Evolutionary conservation across 1,284 basidiomycete species (phyloP), one percentile per base, ranked within the genome.

Genomic region (Cutaneotrichosporon mucoides): DNA sequence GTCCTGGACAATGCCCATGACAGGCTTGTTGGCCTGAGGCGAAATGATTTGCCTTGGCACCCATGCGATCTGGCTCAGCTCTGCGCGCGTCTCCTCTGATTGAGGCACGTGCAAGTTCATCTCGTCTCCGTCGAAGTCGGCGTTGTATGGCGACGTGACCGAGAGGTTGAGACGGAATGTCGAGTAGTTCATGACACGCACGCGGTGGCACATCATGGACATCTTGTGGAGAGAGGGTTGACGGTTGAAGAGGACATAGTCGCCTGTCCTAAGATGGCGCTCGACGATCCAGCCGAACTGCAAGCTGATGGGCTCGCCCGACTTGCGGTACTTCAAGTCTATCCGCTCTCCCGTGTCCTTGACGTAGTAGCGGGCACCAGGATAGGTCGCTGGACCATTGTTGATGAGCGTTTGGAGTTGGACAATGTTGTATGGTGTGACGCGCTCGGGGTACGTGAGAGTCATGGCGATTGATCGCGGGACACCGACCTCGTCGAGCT

Each of bases 51-150:
- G 73, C 35, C 51, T 41, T 45, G 38, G 46, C 12, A 99, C 96
- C 94, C 95, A 99, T 46, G 95, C 94, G 65, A 99, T 95, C 79
- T 99, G 94, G 72, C 89, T 90, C 40, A 99, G 83, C 79, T 99
- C 96, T 1, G 96, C 95, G 57, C 95, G 86, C 15, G 95, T 98
- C 79, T 99, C 96, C 79, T 99, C 95, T 62, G 90, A 94, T 78
- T 99, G 96, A 8, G 96, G 96, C 40, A 99, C 89, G 76, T 96
- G 94, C 88, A 99, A 91, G 81, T 99, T 99, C 96, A 99, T 99
- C 79, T 99, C 95, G 76, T 99, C 96, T 72, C 96, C 96, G 76
- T 99, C 96, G 81, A 99, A 99, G 81, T 97, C 93, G 76, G 93
- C 93, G 70, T 97, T 97, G 80, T 79, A 80, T 6, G 77, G 78